These are phyloP conservation scores for Penicillium pulvis DNA, from an alignment of 495 filamentous ascomycete species.

Conservation along the genomic window DNA sequence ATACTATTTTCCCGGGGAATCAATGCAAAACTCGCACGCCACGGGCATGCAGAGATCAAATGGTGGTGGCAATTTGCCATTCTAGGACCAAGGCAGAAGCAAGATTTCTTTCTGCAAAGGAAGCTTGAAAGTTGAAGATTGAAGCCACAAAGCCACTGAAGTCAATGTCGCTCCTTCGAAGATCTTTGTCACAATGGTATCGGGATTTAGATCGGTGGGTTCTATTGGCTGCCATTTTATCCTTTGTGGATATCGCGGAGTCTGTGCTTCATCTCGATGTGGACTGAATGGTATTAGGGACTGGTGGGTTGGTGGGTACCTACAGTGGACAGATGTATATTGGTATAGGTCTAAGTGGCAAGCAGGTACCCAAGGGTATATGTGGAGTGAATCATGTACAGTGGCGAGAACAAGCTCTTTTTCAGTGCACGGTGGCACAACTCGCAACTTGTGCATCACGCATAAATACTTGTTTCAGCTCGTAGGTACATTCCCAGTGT, in stretches of 20 bases:
- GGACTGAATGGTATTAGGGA: background rate
- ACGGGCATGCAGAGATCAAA: background rate
- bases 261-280: background rate
- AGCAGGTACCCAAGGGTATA: background rate
- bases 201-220: background rate
- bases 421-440: background rate
- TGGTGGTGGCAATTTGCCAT: background rate
- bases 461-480: background rate
- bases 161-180: background rate
- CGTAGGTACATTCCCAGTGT: background rate
- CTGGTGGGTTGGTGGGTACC: background rate
- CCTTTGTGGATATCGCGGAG: background rate
- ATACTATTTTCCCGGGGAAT: background rate
- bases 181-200: background rate
- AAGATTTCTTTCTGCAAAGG: background rate
- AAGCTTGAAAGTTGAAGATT: background rate
- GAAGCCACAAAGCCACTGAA: conserved; percentile 6
- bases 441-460: background rate
- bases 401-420: background rate
- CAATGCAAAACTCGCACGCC: background rate
- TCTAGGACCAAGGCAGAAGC: background rate
- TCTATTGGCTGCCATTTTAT: background rate
- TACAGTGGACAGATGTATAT: background rate
- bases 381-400: background rate
- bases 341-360: background rate